phyloP scores from a whole-genome alignment of 208 protist species.

The Crithidia expoeki region DNA sequence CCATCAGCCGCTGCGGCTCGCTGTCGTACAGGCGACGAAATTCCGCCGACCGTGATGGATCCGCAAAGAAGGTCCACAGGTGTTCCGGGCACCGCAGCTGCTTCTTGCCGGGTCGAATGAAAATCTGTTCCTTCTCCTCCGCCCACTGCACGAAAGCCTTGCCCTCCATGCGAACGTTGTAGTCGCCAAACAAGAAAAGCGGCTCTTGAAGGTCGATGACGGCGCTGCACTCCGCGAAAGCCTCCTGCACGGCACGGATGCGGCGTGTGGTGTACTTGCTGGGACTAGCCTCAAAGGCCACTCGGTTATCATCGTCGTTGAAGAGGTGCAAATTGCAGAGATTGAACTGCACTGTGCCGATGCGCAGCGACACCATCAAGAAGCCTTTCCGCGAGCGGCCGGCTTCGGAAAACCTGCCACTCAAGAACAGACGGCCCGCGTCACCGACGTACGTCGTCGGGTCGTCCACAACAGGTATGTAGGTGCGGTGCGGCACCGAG shows the following conservation, averaged over 20 bases:
- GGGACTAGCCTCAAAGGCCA: conserved; percentile 47
- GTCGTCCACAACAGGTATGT: conserved; percentile 75
- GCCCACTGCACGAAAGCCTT: conserved; percentile 40
- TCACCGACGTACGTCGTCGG: conserved; percentile 74
- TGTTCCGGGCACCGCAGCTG: conserved; percentile 50
- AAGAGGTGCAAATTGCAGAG: conserved; percentile 78
- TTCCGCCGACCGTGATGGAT: conserved; percentile 22
- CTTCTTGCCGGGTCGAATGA: conserved; percentile 47
- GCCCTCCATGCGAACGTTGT: conserved; percentile 72
- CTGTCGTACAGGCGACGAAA: conserved; percentile 46
- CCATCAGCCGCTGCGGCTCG: conserved; percentile 55
- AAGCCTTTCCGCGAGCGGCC: conserved; percentile 76
- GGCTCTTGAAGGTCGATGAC: conserved; percentile 60
- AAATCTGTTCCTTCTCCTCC: conserved; percentile 35
- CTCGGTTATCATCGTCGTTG: conserved; percentile 69
- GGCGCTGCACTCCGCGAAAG: conserved; percentile 54
- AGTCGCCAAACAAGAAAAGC: conserved; percentile 82
- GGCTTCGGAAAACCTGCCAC: conserved; percentile 61
- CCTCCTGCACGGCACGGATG: conserved; percentile 59
- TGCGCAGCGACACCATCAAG: conserved; percentile 70
- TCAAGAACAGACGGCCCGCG: conserved; percentile 52
- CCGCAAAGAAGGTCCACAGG: conserved; percentile 57
- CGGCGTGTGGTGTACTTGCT: conserved; percentile 60
- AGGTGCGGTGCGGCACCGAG: conserved; percentile 79
- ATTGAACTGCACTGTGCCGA: conserved; percentile 69